phyloP scores from a whole-genome alignment of 2,329 filamentous ascomycete species.

The Huntiella decipiens region DNA sequence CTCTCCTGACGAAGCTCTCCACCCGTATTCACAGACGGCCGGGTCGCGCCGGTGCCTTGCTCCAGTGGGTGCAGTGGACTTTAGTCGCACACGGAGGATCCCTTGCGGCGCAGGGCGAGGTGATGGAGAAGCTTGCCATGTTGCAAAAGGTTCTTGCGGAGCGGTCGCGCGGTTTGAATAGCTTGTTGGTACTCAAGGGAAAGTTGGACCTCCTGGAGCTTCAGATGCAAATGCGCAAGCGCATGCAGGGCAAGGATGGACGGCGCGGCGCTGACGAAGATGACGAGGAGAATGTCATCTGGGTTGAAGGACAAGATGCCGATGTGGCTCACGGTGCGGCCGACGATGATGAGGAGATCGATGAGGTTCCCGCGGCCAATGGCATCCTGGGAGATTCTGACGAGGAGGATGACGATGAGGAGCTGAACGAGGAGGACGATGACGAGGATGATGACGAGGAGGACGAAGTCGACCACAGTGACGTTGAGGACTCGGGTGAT shows the following conservation, averaged over 20 bases:
- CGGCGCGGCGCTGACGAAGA: conserved; percentile 23
- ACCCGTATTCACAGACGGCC: conserved; percentile 73
- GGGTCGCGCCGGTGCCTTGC: conserved; percentile 72
- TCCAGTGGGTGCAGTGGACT: conserved; percentile 93
- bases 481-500: conserved; percentile 36
- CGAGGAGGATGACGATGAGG: conserved; percentile 33
- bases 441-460: conserved; percentile 32
- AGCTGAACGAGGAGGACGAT: conserved; percentile 25
- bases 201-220: conserved; percentile 88
- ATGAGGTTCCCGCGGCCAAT: conserved; percentile 37
- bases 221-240: conserved; percentile 64
- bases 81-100: conserved; percentile 83
- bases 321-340: conserved; percentile 21
- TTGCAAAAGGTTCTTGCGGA: conserved; percentile 78
- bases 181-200: conserved; percentile 73
- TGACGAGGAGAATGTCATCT: conserved; percentile 51
- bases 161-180: conserved; percentile 62
- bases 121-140: conserved; percentile 57
- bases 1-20: conserved; percentile 64
- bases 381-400: conserved; percentile 40
- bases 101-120: conserved; percentile 66
- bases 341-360: conserved; percentile 35
- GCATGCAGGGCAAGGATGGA: conserved; percentile 30
- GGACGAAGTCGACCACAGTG: conserved; percentile 40
- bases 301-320: conserved; percentile 54